Evolutionary conservation across 164 flowering plant species (phyloP).

Genomic region (Hamamelis virginiana): DNA sequence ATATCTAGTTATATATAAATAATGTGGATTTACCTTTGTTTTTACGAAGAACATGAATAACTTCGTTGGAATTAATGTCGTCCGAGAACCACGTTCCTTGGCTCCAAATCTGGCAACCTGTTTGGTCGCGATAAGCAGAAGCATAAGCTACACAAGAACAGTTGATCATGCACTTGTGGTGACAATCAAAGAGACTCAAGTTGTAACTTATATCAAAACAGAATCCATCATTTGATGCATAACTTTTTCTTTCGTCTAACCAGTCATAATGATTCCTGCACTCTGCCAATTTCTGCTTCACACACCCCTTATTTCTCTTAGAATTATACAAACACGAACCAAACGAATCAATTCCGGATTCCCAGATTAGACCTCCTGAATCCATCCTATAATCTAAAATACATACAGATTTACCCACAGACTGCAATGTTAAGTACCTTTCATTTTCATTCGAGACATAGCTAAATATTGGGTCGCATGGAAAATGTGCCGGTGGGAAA

Average conservation of each 20-base stretch:
- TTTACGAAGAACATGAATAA: neutral
- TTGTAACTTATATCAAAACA: neutral
- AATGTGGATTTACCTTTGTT: neutral
- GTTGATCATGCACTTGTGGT: too few species aligned
- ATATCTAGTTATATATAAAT: too few species aligned
- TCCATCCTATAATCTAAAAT: neutral
- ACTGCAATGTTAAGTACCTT: neutral
- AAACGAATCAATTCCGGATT: neutral
- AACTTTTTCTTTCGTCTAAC: neutral
- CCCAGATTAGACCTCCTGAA: neutral
- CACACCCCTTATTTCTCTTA: slow-evolving; percentile 20
- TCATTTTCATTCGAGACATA: neutral
- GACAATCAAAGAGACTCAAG: too few species aligned
- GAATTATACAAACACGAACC: too few species aligned
- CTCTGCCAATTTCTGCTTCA: slow-evolving; percentile 3
- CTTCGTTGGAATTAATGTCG: too few species aligned
- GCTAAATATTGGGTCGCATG: too few species aligned
- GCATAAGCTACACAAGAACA: too few species aligned
- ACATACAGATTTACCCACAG: neutral
- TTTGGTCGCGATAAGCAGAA: too few species aligned
- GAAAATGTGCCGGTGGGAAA: neutral
- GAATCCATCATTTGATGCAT: neutral
- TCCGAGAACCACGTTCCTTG: too few species aligned
- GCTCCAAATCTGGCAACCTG: too few species aligned
- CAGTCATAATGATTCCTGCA: neutral